Conservation (phyloP, 768 basidiomycete genomes). For the Dentipellis sp. region DNA sequence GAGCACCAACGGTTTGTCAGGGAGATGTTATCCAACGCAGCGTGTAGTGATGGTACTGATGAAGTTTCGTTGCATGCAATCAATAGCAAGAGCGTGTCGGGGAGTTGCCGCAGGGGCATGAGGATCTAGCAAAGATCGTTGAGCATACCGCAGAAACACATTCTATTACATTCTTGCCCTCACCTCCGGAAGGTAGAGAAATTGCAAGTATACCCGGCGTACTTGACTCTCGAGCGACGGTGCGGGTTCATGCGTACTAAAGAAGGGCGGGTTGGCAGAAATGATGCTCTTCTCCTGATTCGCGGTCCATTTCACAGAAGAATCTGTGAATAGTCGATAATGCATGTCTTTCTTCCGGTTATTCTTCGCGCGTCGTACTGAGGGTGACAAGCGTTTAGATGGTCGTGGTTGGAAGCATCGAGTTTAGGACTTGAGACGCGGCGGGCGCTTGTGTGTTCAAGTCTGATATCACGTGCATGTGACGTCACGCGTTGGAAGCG, state of each 20-base stretch:
- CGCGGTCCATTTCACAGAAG: not conserved
- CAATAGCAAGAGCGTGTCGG: constrained; percentile 49
- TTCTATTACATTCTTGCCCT: not conserved
- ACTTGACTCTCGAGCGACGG: not conserved
- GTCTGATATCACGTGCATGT: too few species aligned
- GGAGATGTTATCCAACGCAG: constrained; percentile 50
- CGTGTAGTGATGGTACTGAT: constrained; percentile 45
- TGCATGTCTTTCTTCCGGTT: not conserved
- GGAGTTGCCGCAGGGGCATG: constrained; percentile 53
- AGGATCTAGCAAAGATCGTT: constrained; percentile 43
- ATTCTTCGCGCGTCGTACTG: too few species aligned
- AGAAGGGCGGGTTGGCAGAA: not conserved
- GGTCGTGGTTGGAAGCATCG: too few species aligned
- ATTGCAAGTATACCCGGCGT: not conserved
- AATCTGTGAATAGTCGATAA: not conserved
- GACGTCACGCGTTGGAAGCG: too few species aligned
- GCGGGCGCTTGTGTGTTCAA: too few species aligned
- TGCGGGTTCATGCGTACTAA: not conserved
- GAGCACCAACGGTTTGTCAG: constrained; percentile 76
- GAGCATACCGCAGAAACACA: not conserved
- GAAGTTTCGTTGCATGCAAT: constrained; percentile 25
- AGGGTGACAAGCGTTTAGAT: too few species aligned
- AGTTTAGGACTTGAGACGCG: too few species aligned
- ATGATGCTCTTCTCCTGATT: not conserved
- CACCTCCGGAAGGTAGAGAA: not conserved